These are phyloP conservation scores for Chlamydomonas sp. DNA, from an alignment of 139 green algal genomes.

Conservation along the genomic window DNA sequence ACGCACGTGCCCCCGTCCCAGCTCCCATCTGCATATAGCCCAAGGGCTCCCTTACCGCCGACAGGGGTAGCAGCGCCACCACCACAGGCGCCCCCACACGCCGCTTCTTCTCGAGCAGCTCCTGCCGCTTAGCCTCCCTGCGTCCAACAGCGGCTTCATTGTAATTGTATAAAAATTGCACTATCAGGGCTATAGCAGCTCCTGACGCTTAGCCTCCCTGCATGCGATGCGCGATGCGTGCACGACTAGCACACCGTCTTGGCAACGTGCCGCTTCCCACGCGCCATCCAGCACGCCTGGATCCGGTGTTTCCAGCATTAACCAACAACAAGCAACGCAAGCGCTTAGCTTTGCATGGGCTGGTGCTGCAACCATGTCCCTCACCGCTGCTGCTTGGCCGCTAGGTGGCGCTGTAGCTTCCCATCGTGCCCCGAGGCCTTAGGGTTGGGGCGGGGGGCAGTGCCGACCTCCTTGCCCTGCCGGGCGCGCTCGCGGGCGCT, in stretches of 20 bases:
- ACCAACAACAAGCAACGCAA: background rate
- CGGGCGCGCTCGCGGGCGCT: slow-evolving; percentile 81
- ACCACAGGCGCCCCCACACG: slow-evolving; percentile 60
- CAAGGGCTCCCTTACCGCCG: slow-evolving; percentile 37
- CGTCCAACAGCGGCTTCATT: background rate
- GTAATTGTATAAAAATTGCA: too few relatives aligned
- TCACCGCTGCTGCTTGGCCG: slow-evolving; percentile 71
- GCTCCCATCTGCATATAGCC: background rate
- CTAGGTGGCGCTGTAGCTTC: slow-evolving; percentile 69
- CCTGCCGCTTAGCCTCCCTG: slow-evolving; percentile 73
- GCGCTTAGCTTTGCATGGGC: too few relatives aligned
- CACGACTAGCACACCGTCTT: too few relatives aligned
- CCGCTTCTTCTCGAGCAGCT: slow-evolving; percentile 67
- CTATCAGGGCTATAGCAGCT: slow-evolving; percentile 51
- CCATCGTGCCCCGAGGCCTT: slow-evolving; percentile 37
- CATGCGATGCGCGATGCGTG: too few relatives aligned
- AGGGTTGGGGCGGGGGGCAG: background rate
- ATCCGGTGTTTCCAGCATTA: too few relatives aligned
- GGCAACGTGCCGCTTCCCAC: too few relatives aligned
- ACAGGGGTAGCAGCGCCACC: slow-evolving; percentile 79
- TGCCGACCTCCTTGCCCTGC: slow-evolving; percentile 55
- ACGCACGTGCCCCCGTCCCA: too few relatives aligned
- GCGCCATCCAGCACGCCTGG: too few relatives aligned
- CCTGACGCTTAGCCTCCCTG: slow-evolving; percentile 71
- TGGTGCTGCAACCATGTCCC: background rate